Conservation (phyloP, 106 monocot species). For the Gastrodia elata region DNA sequence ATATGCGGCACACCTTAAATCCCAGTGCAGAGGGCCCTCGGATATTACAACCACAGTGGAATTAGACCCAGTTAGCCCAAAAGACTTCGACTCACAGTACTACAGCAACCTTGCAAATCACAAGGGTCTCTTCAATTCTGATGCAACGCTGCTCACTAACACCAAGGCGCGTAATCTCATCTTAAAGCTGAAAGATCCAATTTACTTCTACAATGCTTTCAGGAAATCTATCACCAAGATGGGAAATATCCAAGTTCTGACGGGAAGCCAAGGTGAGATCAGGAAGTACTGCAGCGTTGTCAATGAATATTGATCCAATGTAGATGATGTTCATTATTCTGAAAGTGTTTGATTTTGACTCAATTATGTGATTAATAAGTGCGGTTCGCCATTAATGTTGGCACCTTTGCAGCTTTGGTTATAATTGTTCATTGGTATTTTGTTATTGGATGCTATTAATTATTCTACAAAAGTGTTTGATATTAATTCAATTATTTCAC, state of each 20-base stretch:
- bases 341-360: too few relatives aligned
- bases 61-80: slow-evolving; percentile 81
- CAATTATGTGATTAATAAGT: too few relatives aligned
- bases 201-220: slow-evolving; percentile 26
- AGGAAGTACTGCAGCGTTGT: slow-evolving; percentile 56
- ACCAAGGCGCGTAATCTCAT: slow-evolving; percentile 21
- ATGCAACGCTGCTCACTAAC: slow-evolving; percentile 42
- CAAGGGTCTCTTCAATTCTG: slow-evolving; percentile 71
- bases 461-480: too few relatives aligned
- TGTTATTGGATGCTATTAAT: too few relatives aligned
- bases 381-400: too few relatives aligned
- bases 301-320: slow-evolving; percentile 41
- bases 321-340: too few relatives aligned
- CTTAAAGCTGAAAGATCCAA: slow-evolving; percentile 9
- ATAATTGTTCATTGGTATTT: too few relatives aligned
- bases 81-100: slow-evolving; percentile 58
- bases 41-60: slow-evolving; percentile 46
- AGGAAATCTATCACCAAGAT: slow-evolving; percentile 36
- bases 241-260: slow-evolving; percentile 32
- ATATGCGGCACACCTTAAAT: slow-evolving; percentile 47
- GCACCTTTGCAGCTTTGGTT: too few relatives aligned
- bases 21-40: slow-evolving; percentile 32
- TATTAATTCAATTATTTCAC: too few relatives aligned
- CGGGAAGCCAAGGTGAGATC: slow-evolving; percentile 59
- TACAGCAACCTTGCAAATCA: slow-evolving; percentile 50